Evolutionary conservation across 257 asterid species (phyloP).

Genomic region (Dorcoceras hygrometricum): DNA sequence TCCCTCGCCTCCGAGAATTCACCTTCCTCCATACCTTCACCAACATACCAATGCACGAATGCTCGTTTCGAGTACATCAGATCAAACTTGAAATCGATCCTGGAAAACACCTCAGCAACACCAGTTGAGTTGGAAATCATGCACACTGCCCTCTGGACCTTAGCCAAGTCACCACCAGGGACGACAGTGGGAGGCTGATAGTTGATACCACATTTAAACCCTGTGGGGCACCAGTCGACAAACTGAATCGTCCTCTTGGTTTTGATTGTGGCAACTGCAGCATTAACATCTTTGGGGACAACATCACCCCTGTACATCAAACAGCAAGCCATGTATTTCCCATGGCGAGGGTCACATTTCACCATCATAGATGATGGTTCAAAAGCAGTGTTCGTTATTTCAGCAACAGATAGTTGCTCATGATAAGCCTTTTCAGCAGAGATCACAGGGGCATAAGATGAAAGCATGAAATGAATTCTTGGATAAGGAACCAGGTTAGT

Average conservation of each 20-base stretch:
- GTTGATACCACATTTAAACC: conserved; percentile 57
- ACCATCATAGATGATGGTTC: conserved; percentile 66
- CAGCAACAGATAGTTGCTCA: conserved; percentile 55
- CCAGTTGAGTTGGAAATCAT: conserved; percentile 56
- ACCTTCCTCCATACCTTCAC: conserved; percentile 66
- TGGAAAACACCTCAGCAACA: conserved; percentile 55
- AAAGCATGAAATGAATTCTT: conserved; percentile 55
- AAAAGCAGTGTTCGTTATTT: conserved; percentile 56
- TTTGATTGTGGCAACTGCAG: conserved; percentile 55
- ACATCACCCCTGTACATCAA: conserved; percentile 56
- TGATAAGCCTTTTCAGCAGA: conserved; percentile 63
- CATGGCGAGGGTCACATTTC: conserved; percentile 53
- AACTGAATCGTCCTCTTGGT: conserved; percentile 58
- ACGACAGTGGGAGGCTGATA: conserved; percentile 61
- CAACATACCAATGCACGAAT: conserved; percentile 57
- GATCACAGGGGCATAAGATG: conserved; percentile 57
- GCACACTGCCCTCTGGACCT: conserved; percentile 56
- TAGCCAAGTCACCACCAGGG: conserved; percentile 59
- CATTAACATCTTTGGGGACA: conserved; percentile 51
- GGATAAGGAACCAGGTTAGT: conserved; percentile 62
- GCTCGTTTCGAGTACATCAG: conserved; percentile 56
- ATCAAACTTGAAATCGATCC: conserved; percentile 53
- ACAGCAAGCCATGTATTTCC: conserved; percentile 57
- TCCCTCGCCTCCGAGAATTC: conserved; percentile 63
- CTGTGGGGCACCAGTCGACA: conserved; percentile 58